Percentiles rank a stretch among this genome's conserved stretches.
Conservation (phyloP, 345 rosid species). For the Pseudoturritis turrita region DNA sequence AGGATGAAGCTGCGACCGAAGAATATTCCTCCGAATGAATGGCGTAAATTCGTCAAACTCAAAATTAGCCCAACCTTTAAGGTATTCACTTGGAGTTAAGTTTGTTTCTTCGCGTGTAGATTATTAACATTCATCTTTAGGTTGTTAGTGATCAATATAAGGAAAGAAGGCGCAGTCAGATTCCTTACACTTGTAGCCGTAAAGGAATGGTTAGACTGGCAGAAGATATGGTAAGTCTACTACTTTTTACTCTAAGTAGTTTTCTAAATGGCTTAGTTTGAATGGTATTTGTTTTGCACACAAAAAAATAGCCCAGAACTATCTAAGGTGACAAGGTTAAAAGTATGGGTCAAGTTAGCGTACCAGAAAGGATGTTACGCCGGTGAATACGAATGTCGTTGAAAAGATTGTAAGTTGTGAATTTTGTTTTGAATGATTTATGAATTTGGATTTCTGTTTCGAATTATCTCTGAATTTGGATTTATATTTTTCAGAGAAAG, state of each 20-base stretch:
- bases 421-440: too few species aligned
- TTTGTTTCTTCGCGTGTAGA: neutral
- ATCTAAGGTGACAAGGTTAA: neutral
- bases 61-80: neutral
- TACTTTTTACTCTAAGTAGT: too few species aligned
- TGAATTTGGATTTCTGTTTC: too few species aligned
- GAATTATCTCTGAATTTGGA: too few species aligned
- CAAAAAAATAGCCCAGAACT: neutral
- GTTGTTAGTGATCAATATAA: neutral
- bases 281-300: too few species aligned
- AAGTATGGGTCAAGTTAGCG: neutral
- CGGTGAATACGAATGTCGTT: neutral
- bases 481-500: neutral
- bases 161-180: neutral
- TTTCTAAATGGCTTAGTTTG: too few species aligned
- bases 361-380: neutral
- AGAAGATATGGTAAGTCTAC: too few species aligned
- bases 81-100: neutral
- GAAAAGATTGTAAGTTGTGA: neutral
- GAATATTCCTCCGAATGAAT: rapidly evolving
- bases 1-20: neutral
- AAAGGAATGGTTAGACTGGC: too few species aligned
- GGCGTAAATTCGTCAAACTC: neutral
- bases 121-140: neutral
- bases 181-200: too few species aligned